phyloP scores from a whole-genome alignment of 2,329 filamentous ascomycete genomes.

The Fusarium sp. region DNA sequence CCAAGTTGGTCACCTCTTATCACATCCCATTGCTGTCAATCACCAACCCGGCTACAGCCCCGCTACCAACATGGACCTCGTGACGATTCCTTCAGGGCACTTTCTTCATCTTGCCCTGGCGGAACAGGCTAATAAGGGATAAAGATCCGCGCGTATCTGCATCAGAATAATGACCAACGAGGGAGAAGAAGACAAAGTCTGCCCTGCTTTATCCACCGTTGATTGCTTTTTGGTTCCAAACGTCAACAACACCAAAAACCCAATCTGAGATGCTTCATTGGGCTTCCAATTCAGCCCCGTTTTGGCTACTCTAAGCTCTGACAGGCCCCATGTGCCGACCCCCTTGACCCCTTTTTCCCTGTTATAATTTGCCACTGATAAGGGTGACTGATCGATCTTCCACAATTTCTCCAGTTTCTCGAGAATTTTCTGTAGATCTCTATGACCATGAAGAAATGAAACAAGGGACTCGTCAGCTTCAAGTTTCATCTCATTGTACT shows the following conservation, averaged over 20 bases:
- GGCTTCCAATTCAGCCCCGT: constrained; percentile 24
- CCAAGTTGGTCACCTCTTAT: constrained; percentile 36
- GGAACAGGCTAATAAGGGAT: constrained; percentile 35
- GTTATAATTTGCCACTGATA: constrained; percentile 40
- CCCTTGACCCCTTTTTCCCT: constrained; percentile 26
- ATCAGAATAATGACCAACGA: constrained; percentile 21
- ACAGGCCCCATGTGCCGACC: constrained; percentile 20
- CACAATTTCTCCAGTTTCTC: constrained; percentile 18
- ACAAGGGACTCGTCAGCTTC: constrained; percentile 45
- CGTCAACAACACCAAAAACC: constrained; percentile 33
- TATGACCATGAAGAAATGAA: constrained; percentile 37
- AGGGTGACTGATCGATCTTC: constrained; percentile 27
- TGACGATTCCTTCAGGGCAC: constrained; percentile 39
- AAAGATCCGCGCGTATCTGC: constrained; percentile 34
- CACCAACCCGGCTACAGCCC: constrained; percentile 36
- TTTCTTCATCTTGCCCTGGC: constrained; percentile 32
- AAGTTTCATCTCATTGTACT: constrained; percentile 24
- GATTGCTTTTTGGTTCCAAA: constrained; percentile 29
- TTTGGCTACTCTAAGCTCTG: constrained; percentile 13
- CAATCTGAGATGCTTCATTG: constrained; percentile 30
- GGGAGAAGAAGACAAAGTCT: constrained; percentile 10
- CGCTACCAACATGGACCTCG: constrained; percentile 41
- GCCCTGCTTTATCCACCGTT: constrained; percentile 25
- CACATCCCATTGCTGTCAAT: constrained; percentile 30
- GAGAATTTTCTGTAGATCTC: constrained; percentile 36